These are phyloP conservation scores for Botryosphaeria agaves DNA, from an alignment of 2,329 filamentous ascomycete species.

Conservation along the genomic window DNA sequence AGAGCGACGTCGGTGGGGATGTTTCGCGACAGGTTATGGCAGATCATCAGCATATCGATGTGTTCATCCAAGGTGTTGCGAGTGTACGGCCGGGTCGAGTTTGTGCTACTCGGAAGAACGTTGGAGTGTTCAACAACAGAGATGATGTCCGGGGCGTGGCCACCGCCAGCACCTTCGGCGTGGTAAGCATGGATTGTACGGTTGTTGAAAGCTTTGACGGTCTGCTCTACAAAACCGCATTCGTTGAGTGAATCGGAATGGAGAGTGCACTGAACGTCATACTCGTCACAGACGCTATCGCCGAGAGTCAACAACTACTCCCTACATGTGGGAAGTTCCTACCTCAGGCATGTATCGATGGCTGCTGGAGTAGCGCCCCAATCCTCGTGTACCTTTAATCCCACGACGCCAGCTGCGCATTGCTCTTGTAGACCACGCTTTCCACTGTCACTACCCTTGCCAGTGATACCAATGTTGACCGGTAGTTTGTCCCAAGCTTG, in stretches of 20 bases:
- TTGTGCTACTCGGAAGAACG: neutral
- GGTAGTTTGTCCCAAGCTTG: neutral
- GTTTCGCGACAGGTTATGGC: neutral
- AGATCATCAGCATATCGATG: neutral
- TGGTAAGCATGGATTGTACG: constrained; percentile 1
- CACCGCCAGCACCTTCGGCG: neutral
- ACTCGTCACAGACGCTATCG: constrained; percentile 1
- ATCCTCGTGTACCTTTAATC: constrained; percentile 1
- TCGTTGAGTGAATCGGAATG: neutral
- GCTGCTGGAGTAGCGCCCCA: neutral
- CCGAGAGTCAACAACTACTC: neutral
- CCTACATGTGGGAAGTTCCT: neutral
- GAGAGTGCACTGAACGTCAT: neutral
- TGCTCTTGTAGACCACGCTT: neutral
- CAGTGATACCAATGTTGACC: constrained; percentile 1
- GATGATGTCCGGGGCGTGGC: neutral
- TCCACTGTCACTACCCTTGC: neutral
- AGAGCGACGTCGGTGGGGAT: neutral
- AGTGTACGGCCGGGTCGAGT: neutral
- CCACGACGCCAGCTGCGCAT: neutral
- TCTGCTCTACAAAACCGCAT: constrained; percentile 1
- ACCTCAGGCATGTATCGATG: neutral
- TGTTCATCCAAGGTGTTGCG: constrained; percentile 1
- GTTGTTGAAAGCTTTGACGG: neutral
- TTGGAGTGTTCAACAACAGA: neutral